phyloP scores from a whole-genome alignment of 2,329 filamentous ascomycete species.

The Cercospora citrullina region DNA sequence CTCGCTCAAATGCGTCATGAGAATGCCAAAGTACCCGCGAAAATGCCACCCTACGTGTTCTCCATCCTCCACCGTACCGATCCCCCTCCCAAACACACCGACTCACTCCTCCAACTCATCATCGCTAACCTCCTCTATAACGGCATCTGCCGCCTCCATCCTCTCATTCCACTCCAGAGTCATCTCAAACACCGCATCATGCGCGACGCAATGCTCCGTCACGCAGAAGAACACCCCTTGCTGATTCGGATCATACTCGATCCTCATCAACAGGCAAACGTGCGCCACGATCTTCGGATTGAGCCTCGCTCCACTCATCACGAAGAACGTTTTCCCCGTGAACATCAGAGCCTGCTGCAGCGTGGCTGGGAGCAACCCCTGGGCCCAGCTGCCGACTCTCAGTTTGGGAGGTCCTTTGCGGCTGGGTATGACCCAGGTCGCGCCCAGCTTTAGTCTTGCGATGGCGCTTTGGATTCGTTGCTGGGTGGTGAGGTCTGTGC shows the following conservation, averaged over 20 bases:
- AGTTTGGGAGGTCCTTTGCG: not conserved
- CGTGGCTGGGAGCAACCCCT: not conserved
- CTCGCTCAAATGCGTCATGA: not conserved
- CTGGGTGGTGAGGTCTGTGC: not conserved
- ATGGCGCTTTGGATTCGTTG: not conserved
- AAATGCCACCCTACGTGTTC: not conserved
- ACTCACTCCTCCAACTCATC: not conserved
- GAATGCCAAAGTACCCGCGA: not conserved
- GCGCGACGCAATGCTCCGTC: not conserved
- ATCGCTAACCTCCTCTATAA: not conserved
- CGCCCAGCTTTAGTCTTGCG: not conserved
- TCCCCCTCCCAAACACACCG: not conserved
- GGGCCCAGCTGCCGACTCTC: not conserved
- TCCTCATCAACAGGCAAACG: not conserved
- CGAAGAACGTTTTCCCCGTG: not conserved
- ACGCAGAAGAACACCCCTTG: not conserved
- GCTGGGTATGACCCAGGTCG: not conserved
- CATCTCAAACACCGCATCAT: slow-evolving; percentile 4
- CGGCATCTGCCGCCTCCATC: not conserved
- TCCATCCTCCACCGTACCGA: not conserved
- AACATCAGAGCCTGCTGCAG: not conserved
- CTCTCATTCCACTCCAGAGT: not conserved
- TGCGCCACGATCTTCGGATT: not conserved
- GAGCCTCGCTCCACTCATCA: not conserved
- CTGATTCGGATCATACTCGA: not conserved